A percentile compares a stretch with the other conserved stretches of the same genome.
phyloP scores from a whole-genome alignment of 352 stramenopile genomes.

The Pythium rishiriense region DNA sequence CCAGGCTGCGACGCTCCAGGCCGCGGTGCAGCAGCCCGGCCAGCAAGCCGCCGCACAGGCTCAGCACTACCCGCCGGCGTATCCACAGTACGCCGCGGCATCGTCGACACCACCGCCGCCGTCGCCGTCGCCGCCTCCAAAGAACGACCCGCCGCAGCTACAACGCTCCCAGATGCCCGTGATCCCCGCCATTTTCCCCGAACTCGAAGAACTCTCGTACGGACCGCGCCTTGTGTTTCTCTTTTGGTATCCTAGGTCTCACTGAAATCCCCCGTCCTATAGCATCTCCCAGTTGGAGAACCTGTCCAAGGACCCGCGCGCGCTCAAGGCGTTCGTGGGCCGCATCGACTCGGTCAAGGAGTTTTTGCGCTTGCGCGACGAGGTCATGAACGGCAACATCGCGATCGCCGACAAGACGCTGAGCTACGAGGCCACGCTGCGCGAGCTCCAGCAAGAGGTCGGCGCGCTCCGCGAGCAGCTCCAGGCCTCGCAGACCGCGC shows the following conservation, averaged over 20 bases:
- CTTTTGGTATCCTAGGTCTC: neutral
- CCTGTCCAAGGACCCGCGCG: constrained; percentile 55
- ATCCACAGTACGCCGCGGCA: constrained; percentile 30
- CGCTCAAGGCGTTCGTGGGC: constrained; percentile 63
- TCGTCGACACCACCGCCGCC: constrained; percentile 29
- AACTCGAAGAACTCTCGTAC: constrained; percentile 80
- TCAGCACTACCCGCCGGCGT: constrained; percentile 4
- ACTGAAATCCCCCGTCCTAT: constrained; percentile 8
- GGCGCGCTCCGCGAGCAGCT: constrained; percentile 47
- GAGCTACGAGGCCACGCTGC: constrained; percentile 50
- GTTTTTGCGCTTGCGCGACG: constrained; percentile 70
- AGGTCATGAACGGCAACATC: constrained; percentile 81
- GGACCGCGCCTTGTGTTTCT: constrained; percentile 6
- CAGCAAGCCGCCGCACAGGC: constrained; percentile 5
- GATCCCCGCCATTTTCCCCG: constrained; percentile 70
- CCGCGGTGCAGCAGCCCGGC: neutral
- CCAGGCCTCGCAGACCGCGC: constrained; percentile 47
- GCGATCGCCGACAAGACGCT: constrained; percentile 72
- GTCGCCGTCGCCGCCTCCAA: constrained; percentile 33
- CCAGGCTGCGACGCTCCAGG: constrained; percentile 23
- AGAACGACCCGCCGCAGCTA: constrained; percentile 38
- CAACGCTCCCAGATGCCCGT: constrained; percentile 74
- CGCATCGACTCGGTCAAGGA: constrained; percentile 61
- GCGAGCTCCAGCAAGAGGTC: constrained; percentile 52
- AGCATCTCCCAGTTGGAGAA: constrained; percentile 63